Evolutionary conservation across 306 rosid genomes (phyloP).

Genomic region (Quercus cerris): DNA sequence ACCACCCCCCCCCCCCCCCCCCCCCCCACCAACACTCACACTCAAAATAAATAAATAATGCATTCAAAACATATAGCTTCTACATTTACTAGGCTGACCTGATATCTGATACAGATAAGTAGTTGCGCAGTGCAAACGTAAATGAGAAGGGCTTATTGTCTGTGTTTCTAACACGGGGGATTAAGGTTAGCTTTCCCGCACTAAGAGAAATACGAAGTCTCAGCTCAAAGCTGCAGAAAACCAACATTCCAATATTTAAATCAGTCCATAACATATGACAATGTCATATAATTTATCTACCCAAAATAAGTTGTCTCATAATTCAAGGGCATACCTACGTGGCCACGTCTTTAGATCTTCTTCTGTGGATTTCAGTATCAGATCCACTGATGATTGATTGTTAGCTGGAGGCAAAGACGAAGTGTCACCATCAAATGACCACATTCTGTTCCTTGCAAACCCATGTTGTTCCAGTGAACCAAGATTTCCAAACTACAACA

Average conservation of each 20-base stretch:
- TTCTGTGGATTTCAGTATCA: conserved; percentile 57
- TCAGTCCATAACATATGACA: not conserved
- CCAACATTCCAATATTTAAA: not conserved
- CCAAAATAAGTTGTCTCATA: not conserved
- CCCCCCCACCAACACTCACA: not conserved
- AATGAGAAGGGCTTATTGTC: conserved; percentile 59
- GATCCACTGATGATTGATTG: conserved; percentile 66
- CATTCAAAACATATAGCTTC: not conserved
- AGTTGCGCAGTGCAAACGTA: conserved; percentile 58
- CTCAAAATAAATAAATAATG: not conserved
- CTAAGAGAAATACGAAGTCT: conserved; percentile 57
- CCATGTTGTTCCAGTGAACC: conserved; percentile 59
- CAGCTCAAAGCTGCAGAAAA: conserved; percentile 58
- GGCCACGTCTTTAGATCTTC: conserved; percentile 62
- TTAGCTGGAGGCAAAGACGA: conserved; percentile 56
- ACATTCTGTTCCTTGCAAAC: conserved; percentile 55
- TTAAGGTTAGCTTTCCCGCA: conserved; percentile 61
- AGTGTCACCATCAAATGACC: conserved; percentile 70
- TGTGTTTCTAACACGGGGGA: conserved; percentile 61
- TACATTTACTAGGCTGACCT: conserved; percentile 41
- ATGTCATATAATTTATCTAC: not conserved
- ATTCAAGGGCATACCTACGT: conserved; percentile 34
- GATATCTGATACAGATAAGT: conserved; percentile 67
- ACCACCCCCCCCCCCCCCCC: not conserved
- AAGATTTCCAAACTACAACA: conserved; percentile 60